Percentiles rank a stretch among this genome's conserved stretches.
Conservation (phyloP, 805 yeast species). For the Cyberlindnera mrakii region DNA sequence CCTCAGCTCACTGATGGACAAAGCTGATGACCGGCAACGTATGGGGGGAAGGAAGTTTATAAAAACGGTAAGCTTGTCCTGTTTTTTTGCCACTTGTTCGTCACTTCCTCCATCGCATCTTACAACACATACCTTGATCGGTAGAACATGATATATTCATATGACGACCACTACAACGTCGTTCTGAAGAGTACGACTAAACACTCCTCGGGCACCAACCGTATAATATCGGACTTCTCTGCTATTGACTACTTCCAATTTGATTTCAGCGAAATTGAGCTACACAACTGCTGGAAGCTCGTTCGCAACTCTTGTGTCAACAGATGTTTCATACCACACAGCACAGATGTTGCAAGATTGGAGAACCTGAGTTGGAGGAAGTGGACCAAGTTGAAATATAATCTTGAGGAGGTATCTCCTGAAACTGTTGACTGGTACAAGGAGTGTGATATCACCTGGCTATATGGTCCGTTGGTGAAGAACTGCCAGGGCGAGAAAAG, state of each 20-base stretch:
- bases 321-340: conserved; percentile 26
- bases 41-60: neutral
- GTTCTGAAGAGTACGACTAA: conserved; percentile 12
- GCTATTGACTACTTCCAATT: conserved; percentile 37
- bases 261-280: conserved; percentile 29
- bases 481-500: conserved; percentile 5
- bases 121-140: neutral
- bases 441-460: conserved; percentile 91
- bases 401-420: conserved; percentile 62
- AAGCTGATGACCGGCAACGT: neutral
- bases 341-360: conserved; percentile 39
- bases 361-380: conserved; percentile 93
- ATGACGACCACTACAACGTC: conserved; percentile 22
- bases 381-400: conserved; percentile 78
- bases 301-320: conserved; percentile 25
- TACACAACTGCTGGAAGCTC: conserved; percentile 37
- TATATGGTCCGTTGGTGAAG: conserved; percentile 70
- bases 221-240: conserved; percentile 10
- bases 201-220: conserved; percentile 5
- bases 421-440: conserved; percentile 89
- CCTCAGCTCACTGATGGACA: neutral
- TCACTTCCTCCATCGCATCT: neutral
- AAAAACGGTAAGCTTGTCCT: neutral
- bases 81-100: neutral
- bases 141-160: conserved; percentile 14